Evolutionary conservation across 176 grass and related monocot genomes (phyloP), one percentile per base, ranked within the genome.

Genomic region (maize (Zea mays)): DNA sequence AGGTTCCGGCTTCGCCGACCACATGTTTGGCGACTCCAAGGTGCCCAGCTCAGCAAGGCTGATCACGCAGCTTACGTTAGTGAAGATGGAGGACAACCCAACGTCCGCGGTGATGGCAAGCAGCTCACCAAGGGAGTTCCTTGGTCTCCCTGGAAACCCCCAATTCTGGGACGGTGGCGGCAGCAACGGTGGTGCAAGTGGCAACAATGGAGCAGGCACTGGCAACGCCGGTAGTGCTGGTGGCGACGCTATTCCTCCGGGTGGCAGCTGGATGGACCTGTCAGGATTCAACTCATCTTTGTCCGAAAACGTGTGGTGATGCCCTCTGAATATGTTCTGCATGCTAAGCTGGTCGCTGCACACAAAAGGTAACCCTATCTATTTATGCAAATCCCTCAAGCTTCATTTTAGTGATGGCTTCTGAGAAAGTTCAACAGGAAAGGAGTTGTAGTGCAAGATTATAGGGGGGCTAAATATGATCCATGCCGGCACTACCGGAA

Each of bases 331-430:
- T 27, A 0, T 54, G 49, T 6, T 62, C 54, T 61, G 68, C 60
- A 62, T 51, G 70, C 63, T 8, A 19, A 19, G n/a, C 0, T 10
- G 19, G 51, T 85, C 62, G 65, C 65, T 80, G 16, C 62, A 11
- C 52, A 65, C 21, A 50, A 74, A 76, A 85, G 86, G 75, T 88
- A 88, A 86, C 71, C 36, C 77, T 83, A 80, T 54, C 77, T 83
- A 80, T 54, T 38, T 55, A 55, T 33, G 38, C 68, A 70, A 82
- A 84, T 78, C 84, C 73, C 85, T 71, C 86, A 89, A 89, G 84
- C 92, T 89, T 89, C 79, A 83, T 95, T 89, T 94, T 91, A 84
- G 80, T 75, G 75, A 93, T 86, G 85, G 85, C 86, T 89, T 92
- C 83, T 49, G 82, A 71, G 65, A 72, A 86, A 85, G 44, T 77